A percentile compares a stretch with the other conserved stretches of the same genome.
Conservation (phyloP, 306 rosid genomes). For the Lagenaria siceraria region DNA sequence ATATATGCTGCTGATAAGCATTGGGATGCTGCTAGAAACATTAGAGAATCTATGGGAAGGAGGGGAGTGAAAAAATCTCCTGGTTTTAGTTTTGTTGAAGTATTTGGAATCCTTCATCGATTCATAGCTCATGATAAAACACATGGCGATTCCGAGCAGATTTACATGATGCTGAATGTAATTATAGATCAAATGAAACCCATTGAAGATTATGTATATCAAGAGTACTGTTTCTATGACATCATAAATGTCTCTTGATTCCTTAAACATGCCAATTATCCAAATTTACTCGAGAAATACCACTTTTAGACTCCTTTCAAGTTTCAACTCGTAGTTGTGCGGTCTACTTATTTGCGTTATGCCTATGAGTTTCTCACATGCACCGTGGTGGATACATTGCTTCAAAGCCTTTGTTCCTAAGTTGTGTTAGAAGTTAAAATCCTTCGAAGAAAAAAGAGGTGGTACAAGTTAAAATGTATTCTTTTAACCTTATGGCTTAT, state of each 20-base stretch:
- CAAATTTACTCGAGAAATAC: neutral
- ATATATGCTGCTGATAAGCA: constrained; percentile 45
- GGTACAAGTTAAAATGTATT: no score
- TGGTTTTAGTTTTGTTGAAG: constrained; percentile 59
- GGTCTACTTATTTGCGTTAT: neutral
- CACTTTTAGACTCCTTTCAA: neutral
- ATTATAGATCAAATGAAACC: constrained; percentile 45
- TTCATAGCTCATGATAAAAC: constrained; percentile 67
- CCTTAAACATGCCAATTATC: neutral
- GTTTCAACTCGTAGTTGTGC: neutral
- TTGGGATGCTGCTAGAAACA: constrained; percentile 61
- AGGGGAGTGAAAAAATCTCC: constrained; percentile 70
- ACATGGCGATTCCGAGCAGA: constrained; percentile 38
- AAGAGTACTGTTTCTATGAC: constrained; percentile 14
- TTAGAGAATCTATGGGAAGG: constrained; percentile 58
- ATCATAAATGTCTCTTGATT: neutral
- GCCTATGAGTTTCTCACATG: neutral
- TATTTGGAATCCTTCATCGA: constrained; percentile 44
- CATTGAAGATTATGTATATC: constrained; percentile 21
- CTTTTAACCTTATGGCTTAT: no score
- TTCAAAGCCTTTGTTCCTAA: neutral
- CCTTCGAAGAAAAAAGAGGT: no score
- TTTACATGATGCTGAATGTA: constrained; percentile 40
- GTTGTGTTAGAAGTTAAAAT: no score
- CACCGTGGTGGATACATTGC: neutral